A percentile compares a stretch with the other conserved stretches of the same genome.
phyloP scores from a whole-genome alignment of 768 basidiomycete genomes.

The Rhizopogon rudus region DNA sequence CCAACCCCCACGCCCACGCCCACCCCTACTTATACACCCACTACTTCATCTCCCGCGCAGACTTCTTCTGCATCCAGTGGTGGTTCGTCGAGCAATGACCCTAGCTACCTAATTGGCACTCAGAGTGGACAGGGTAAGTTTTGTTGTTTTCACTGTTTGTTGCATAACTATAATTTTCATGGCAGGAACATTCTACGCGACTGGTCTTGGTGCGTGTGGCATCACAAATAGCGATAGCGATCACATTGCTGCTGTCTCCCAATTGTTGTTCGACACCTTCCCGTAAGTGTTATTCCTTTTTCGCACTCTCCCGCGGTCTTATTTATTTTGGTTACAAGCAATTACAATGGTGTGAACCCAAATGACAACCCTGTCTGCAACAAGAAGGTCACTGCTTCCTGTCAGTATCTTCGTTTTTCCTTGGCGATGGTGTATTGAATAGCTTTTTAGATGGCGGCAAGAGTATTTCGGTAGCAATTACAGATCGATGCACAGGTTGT shows the following conservation, averaged over 20 bases:
- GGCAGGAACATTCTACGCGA: constrained; percentile 26
- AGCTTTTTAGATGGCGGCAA: constrained; percentile 45
- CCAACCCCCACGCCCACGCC: neutral
- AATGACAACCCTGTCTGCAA: constrained; percentile 74
- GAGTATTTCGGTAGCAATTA: constrained; percentile 41
- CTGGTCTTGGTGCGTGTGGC: constrained; percentile 41
- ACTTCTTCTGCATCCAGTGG: constrained; percentile 9
- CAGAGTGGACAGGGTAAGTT: constrained; percentile 44
- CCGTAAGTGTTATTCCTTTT: constrained; percentile 22
- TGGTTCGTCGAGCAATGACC: constrained; percentile 4
- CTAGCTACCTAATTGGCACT: constrained; percentile 42
- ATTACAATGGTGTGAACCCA: constrained; percentile 54
- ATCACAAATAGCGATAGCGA: constrained; percentile 24
- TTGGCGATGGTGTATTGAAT: neutral
- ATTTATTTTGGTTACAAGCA: constrained; percentile 30
- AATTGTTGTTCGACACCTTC: constrained; percentile 27
- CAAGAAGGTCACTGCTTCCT: constrained; percentile 36
- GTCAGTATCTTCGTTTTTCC: constrained; percentile 32
- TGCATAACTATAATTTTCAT: neutral
- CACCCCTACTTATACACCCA: neutral
- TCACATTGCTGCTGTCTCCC: constrained; percentile 32
- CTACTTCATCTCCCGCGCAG: constrained; percentile 9
- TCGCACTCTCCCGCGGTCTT: neutral
- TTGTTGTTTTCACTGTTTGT: neutral
- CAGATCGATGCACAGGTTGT: constrained; percentile 64